phyloP scores from a whole-genome alignment of 2,329 filamentous ascomycete genomes.

The Cylindrodendrum hubeiense region DNA sequence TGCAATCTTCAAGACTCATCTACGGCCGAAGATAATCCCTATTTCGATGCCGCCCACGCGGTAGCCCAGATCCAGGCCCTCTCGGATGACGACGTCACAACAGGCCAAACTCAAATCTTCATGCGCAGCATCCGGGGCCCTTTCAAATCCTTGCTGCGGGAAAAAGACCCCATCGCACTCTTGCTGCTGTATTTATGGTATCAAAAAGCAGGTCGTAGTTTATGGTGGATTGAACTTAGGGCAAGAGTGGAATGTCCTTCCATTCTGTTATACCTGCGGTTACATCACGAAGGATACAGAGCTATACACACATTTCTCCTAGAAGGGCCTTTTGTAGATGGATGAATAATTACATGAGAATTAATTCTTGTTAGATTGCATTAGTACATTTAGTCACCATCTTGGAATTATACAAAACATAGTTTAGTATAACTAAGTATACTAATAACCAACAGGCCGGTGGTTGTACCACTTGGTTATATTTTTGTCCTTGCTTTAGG shows the following conservation, averaged over 20 bases:
- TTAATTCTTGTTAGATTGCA: too few relatives aligned
- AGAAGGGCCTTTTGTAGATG: slow-evolving; percentile 47
- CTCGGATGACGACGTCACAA: slow-evolving; percentile 46
- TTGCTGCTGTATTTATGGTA: slow-evolving; percentile 59
- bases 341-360: too few relatives aligned
- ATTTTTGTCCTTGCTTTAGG: too few relatives aligned
- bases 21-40: slow-evolving; percentile 50
- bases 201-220: slow-evolving; percentile 51
- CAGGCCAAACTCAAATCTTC: slow-evolving; percentile 50
- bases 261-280: slow-evolving; percentile 53
- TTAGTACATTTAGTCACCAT: too few relatives aligned
- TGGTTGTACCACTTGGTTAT: too few relatives aligned
- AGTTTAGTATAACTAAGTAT: too few relatives aligned
- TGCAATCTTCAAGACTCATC: slow-evolving; percentile 47
- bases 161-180: slow-evolving; percentile 53
- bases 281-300: slow-evolving; percentile 44
- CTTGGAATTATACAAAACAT: too few relatives aligned
- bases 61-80: slow-evolving; percentile 48
- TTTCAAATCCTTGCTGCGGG: slow-evolving; percentile 49
- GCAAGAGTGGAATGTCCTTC: slow-evolving; percentile 56
- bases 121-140: slow-evolving; percentile 47
- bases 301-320: slow-evolving; percentile 49
- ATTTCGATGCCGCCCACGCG: slow-evolving; percentile 53
- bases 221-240: slow-evolving; percentile 59
- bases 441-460: too few relatives aligned